Evolutionary conservation across 345 rosid genomes (phyloP), one percentile per base, ranked within the genome.

Genomic region (Eucalyptus rudis): DNA sequence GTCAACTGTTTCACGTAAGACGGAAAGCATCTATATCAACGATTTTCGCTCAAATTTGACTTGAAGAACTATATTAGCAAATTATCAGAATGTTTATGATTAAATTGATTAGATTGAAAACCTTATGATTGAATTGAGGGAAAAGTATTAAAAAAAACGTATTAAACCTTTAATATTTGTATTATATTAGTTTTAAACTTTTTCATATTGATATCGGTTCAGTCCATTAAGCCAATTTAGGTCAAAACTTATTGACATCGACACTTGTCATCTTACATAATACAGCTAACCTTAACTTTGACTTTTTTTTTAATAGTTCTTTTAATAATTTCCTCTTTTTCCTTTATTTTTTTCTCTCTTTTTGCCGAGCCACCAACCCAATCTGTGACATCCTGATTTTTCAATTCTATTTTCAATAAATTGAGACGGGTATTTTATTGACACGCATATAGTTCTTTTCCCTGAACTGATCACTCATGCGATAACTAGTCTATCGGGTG

Each of bases 21-120:
- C 0, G 5, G 15, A 1, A 1, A 2, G 8, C 5, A 10, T 11
- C 5, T 0, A 76, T 7, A 52, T 52, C 25, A 52, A 52, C 4
- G 3, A 40, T 76, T 76, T 52, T 40, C 3, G 0, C 3, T 40
- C 3, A 76, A 76, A 20, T 40, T 40, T 12, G 5, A 0, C 9
- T 4, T 2, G 5, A 36, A 76, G 0, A 25, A 20, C 5, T 76
- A 5, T 40, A 20, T 40, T 76, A 9, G 1, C 1, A 76, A 76
- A 76, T 40, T 43, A 7, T 52, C 4, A 76, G 3, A 12, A 76
- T 1, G 0, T 76, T 20, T 12, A 20, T 1, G 1, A 76, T 25
- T 19, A 40, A 76, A 76, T 76, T 40, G 1, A 10, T 0, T 13
- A 76, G 22, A 36, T 76, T 33, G 3, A 68, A 68, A 52, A 52